Evolutionary conservation across 768 basidiomycete species (phyloP).

Genomic region (Psilocybe subaeruginosa): DNA sequence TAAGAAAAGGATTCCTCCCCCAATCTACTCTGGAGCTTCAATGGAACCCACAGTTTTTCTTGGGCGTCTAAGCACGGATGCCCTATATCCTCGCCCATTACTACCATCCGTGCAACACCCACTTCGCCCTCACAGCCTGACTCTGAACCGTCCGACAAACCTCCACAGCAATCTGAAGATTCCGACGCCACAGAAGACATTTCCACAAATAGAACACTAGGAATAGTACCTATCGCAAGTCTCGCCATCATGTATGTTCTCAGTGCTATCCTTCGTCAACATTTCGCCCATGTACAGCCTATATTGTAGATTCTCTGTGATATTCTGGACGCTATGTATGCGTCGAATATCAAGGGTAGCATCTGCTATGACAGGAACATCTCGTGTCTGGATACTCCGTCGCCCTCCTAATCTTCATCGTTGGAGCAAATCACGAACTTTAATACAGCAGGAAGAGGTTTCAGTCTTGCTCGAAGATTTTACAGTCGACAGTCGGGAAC

Average conservation of each 20-base stretch:
- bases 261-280: neutral
- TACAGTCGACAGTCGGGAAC: neutral
- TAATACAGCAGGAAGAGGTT: neutral
- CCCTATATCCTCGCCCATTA: slow-evolving; percentile 5
- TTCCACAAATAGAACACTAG: no score
- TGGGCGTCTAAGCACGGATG: slow-evolving; percentile 29
- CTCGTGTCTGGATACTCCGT: neutral
- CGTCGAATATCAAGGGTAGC: neutral
- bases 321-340: neutral
- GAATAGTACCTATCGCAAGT: no score
- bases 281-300: neutral
- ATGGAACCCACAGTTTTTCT: slow-evolving; percentile 28
- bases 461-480: neutral
- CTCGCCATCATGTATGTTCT: neutral
- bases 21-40: slow-evolving; percentile 24
- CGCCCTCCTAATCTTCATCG: neutral
- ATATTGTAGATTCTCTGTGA: neutral
- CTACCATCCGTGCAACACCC: neutral
- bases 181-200: neutral
- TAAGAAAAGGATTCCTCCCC: neutral
- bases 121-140: neutral
- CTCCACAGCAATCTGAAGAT: neutral
- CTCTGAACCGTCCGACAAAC: neutral
- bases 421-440: neutral
- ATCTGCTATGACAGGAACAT: neutral